Evolutionary conservation across 192 early-diverging fungal genomes (phyloP).

Genomic region (Coemansia sp.): DNA sequence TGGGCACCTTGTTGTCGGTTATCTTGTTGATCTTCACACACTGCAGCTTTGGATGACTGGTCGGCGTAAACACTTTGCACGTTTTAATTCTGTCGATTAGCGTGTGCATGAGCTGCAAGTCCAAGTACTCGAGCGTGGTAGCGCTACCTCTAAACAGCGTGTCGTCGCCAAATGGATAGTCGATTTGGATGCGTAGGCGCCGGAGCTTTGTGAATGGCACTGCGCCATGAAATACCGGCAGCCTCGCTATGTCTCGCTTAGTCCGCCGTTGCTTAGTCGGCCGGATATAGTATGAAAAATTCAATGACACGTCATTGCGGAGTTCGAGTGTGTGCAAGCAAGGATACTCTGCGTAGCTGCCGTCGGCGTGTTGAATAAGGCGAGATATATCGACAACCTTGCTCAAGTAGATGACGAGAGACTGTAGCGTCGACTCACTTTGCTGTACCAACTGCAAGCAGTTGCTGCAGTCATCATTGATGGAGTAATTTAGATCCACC

Average conservation of each 20-base stretch:
- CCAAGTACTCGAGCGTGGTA: background rate
- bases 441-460: background rate
- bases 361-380: background rate
- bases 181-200: background rate
- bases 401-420: background rate
- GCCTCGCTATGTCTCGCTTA: background rate
- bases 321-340: background rate
- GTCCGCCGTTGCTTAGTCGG: background rate
- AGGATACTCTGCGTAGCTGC: background rate
- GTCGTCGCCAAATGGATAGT: conserved; percentile 2
- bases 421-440: background rate
- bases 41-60: background rate
- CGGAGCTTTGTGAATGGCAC: background rate
- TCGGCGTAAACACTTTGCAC: background rate
- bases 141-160: background rate
- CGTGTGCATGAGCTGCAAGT: background rate
- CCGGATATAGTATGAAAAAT: background rate
- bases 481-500: background rate
- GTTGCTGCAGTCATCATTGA: background rate
- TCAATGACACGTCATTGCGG: background rate
- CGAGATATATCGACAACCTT: background rate
- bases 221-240: background rate
- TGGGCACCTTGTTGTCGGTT: background rate
- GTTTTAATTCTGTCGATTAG: background rate
- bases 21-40: background rate